Conservation (phyloP, 2,329 filamentous ascomycete species). For the Aphanocladium album region DNA sequence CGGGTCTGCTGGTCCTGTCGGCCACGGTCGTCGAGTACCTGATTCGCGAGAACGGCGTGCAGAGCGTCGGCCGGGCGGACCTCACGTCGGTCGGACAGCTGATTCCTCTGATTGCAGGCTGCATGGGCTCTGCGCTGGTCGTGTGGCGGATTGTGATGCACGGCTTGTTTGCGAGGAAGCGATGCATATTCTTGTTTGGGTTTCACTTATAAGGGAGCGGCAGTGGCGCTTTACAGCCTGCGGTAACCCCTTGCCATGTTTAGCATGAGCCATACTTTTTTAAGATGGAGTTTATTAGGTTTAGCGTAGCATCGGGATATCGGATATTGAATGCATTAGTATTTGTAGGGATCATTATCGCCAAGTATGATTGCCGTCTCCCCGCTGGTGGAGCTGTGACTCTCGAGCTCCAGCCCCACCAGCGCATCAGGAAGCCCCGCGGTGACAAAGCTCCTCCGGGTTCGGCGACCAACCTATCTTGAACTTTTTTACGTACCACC, state of each 20-base stretch:
- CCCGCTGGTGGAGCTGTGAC: not conserved
- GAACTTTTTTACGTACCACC: not conserved
- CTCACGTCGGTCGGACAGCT: constrained; percentile 20
- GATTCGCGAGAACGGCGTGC: constrained; percentile 16
- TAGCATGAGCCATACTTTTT: not conserved
- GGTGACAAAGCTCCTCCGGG: constrained; percentile 5
- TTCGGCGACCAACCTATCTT: constrained; percentile 1
- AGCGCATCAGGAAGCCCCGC: not conserved
- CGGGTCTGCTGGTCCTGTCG: constrained; percentile 18
- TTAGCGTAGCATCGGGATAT: not conserved
- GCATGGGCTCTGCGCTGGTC: constrained; percentile 15
- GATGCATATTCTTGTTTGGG: constrained; percentile 20
- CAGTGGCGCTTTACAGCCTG: not conserved
- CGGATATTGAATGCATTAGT: not conserved
- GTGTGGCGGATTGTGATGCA: constrained; percentile 19
- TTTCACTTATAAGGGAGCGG: constrained; percentile 14
- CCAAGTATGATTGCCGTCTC: not conserved
- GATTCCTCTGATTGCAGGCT: constrained; percentile 21
- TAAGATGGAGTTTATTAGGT: not conserved
- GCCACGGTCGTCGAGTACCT: constrained; percentile 19
- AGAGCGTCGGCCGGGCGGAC: constrained; percentile 11
- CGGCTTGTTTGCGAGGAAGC: constrained; percentile 15
- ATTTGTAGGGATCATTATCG: not conserved
- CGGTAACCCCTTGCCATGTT: not conserved
- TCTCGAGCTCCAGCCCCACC: constrained; percentile 5